A percentile compares a stretch with the other conserved stretches of the same genome.
Evolutionary conservation across 768 basidiomycete species (phyloP).

Genomic region (Leucosporidium creatinivorum): DNA sequence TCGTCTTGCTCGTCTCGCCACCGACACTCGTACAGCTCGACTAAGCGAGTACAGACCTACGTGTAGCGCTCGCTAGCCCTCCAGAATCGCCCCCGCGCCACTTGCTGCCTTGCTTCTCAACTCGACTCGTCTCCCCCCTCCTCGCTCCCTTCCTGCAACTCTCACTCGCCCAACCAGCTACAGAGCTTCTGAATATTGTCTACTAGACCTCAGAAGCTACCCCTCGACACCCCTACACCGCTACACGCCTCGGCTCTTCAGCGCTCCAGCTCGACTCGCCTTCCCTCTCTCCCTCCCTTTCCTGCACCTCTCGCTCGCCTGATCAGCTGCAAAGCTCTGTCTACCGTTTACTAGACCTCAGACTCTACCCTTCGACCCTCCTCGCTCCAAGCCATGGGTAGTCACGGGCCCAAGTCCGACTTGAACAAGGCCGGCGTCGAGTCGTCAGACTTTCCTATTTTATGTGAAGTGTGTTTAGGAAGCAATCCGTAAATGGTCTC

Average conservation of each 20-base stretch:
- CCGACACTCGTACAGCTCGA: no score
- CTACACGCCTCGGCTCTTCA: no score
- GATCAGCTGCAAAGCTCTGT: not conserved
- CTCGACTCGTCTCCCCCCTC: not conserved
- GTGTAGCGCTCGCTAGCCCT: no score
- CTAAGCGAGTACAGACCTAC: no score
- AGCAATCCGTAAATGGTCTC: slow-evolving; percentile 13
- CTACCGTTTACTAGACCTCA: not conserved
- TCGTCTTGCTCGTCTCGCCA: no score
- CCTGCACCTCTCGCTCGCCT: not conserved
- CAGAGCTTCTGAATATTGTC: not conserved
- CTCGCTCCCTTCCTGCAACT: not conserved
- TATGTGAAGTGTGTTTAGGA: slow-evolving; percentile 79
- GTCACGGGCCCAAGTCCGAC: slow-evolving; percentile 44
- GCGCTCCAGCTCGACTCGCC: not conserved
- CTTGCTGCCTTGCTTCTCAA: not conserved
- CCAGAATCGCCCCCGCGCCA: no score
- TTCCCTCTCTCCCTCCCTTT: not conserved
- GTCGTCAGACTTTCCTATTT: slow-evolving; percentile 77
- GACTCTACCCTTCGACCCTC: not conserved
- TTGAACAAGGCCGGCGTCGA: slow-evolving; percentile 94
- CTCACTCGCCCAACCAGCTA: not conserved
- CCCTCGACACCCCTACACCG: not conserved
- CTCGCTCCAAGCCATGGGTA: no score
- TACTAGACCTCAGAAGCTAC: not conserved